These are phyloP conservation scores for Trametes punicea DNA, from an alignment of 768 basidiomycete genomes.

Conservation along the genomic window DNA sequence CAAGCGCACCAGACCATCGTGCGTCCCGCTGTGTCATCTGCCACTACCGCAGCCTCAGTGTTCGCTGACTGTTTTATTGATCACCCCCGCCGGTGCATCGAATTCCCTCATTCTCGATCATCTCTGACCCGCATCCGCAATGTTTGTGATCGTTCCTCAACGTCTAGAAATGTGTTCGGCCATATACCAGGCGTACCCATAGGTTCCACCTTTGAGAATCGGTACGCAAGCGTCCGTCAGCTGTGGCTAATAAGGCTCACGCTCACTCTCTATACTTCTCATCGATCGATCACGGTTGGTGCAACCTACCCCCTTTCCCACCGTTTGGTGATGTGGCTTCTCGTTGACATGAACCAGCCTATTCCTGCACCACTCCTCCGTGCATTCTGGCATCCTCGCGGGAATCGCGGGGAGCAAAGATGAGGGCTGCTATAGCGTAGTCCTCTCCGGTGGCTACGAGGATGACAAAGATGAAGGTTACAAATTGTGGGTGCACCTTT, in stretches of 20 bases:
- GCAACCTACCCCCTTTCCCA: no score
- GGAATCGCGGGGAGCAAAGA: constrained; percentile 20
- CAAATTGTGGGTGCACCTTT: constrained; percentile 16
- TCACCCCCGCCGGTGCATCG: neutral
- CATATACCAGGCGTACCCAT: constrained; percentile 12
- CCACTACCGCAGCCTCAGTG: neutral
- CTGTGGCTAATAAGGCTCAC: neutral
- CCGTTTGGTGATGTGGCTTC: no score
- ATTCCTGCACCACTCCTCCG: constrained; percentile 12
- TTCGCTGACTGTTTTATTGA: neutral
- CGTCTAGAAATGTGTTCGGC: constrained; percentile 5
- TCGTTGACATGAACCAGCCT: neutral
- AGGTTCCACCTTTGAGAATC: constrained; percentile 13
- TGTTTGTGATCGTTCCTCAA: neutral
- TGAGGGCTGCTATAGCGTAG: constrained; percentile 21
- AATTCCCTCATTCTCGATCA: neutral
- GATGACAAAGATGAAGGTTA: constrained; percentile 24
- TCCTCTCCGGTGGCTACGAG: constrained; percentile 23
- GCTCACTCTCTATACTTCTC: neutral
- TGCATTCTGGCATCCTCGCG: constrained; percentile 19
- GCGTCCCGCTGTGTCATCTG: neutral
- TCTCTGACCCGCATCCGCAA: neutral
- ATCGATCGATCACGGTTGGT: neutral
- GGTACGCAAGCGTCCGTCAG: neutral
- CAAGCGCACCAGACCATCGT: constrained; percentile 4